Conservation (phyloP, 257 asterid genomes). For the Capsicum pubescens region DNA sequence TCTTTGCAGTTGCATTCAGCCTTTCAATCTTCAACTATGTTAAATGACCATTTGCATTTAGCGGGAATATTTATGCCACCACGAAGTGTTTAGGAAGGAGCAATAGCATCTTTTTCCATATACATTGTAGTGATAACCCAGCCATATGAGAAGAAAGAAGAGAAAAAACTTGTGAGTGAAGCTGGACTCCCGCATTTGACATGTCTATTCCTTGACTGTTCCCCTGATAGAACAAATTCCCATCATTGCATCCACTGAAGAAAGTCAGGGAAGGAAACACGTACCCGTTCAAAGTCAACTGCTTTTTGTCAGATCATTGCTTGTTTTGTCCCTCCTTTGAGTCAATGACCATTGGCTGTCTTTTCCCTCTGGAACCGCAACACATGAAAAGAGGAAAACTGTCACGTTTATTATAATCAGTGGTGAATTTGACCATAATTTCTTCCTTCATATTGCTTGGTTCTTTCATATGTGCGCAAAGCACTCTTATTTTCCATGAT, state of each 20-base stretch:
- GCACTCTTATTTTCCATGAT: neutral
- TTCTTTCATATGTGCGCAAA: neutral
- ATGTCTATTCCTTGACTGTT: neutral
- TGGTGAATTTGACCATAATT: neutral
- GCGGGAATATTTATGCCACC: slow-evolving; percentile 9
- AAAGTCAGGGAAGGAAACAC: neutral
- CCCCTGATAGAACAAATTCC: neutral
- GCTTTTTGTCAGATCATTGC: slow-evolving; percentile 2
- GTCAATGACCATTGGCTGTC: neutral
- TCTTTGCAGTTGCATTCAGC: neutral
- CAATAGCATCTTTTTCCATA: neutral
- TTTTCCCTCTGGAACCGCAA: neutral
- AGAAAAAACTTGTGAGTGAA: slow-evolving; percentile 1
- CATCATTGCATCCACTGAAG: slow-evolving; percentile 17
- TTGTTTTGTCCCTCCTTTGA: neutral
- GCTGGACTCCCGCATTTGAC: neutral
- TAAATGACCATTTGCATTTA: slow-evolving; percentile 23
- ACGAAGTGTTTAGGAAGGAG: neutral
- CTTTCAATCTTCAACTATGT: slow-evolving; percentile 13
- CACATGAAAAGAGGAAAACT: neutral
- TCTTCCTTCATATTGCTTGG: neutral
- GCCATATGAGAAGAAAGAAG: slow-evolving; percentile 2
- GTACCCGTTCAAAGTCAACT: neutral
- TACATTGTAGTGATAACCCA: slow-evolving; percentile 8
- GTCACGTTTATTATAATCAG: neutral